These are phyloP conservation scores for Linnemannia elongata DNA, from an alignment of 192 early-diverging fungal genomes.

Conservation along the genomic window DNA sequence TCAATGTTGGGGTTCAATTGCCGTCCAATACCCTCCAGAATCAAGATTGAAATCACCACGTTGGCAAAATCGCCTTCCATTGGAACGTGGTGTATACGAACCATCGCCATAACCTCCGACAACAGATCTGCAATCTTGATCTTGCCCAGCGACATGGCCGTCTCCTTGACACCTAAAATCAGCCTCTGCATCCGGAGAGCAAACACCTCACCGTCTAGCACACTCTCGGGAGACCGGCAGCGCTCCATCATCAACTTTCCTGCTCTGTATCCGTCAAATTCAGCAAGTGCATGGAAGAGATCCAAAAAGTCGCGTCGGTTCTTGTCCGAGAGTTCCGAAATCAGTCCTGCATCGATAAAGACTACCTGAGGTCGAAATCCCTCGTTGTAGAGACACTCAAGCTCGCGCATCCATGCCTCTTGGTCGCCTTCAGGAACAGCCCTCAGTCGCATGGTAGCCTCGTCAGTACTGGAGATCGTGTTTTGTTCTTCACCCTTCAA, in stretches of 20 bases:
- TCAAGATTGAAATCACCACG: constrained; percentile 90
- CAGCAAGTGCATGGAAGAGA: constrained; percentile 87
- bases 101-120: constrained; percentile 84
- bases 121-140: constrained; percentile 89
- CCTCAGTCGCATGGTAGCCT: constrained; percentile 56
- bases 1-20: constrained; percentile 93
- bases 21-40: constrained; percentile 95
- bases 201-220: constrained; percentile 83
- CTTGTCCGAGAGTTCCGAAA: constrained; percentile 77
- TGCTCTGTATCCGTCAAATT: constrained; percentile 87
- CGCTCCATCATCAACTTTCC: constrained; percentile 92
- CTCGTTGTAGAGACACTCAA: constrained; percentile 68
- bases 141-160: constrained; percentile 81
- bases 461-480: constrained; percentile 55
- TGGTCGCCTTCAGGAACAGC: constrained; percentile 50
- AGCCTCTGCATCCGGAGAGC: constrained; percentile 85
- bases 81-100: constrained; percentile 91
- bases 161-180: constrained; percentile 76
- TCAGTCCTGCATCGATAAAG: constrained; percentile 94
- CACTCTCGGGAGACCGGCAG: constrained; percentile 78
- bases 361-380: constrained; percentile 85
- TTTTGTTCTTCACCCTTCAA: constrained; percentile 27
- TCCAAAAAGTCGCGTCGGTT: constrained; percentile 93
- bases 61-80: constrained; percentile 97
- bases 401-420: constrained; percentile 57